These are phyloP conservation scores for Cyberlindnera petersonii DNA, from an alignment of 805 yeast genomes.

Conservation along the genomic window DNA sequence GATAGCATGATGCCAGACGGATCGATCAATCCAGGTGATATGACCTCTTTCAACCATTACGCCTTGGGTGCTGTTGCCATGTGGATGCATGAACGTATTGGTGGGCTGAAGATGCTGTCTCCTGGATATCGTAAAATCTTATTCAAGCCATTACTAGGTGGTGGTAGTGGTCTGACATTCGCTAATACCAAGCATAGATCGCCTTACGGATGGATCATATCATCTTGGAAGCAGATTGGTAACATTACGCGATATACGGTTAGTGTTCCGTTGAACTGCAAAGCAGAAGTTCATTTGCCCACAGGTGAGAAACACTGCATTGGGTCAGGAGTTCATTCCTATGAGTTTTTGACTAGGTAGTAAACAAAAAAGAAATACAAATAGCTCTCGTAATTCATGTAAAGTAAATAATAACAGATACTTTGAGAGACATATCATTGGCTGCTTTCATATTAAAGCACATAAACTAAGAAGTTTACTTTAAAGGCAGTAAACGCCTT, in stretches of 20 bases:
- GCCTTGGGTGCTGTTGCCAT: constrained; percentile 22
- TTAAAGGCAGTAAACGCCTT: too few species aligned
- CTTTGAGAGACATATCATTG: too few species aligned
- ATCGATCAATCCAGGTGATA: constrained; percentile 19
- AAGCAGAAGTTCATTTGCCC: constrained; percentile 16
- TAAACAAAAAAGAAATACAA: not conserved
- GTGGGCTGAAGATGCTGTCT: constrained; percentile 12
- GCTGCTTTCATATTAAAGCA: too few species aligned
- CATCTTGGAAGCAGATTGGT: constrained; percentile 12
- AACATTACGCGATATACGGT: constrained; percentile 9
- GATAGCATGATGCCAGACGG: constrained; percentile 21
- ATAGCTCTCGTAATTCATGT: not conserved
- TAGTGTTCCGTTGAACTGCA: constrained; percentile 15
- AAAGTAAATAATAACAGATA: too few species aligned
- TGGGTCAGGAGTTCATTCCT: constrained; percentile 14
- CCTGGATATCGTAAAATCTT: constrained; percentile 11
- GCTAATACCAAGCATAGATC: constrained; percentile 15
- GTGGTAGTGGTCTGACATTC: constrained; percentile 16
- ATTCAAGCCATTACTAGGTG: constrained; percentile 19
- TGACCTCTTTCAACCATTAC: constrained; percentile 23
- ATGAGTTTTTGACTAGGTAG: not conserved
- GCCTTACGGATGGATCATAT: constrained; percentile 19
- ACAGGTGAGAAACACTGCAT: constrained; percentile 6
- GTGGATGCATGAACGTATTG: constrained; percentile 21
- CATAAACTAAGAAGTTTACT: too few species aligned